Conservation (phyloP, 257 asterid species). For the Solanum ossicruentum region DNA sequence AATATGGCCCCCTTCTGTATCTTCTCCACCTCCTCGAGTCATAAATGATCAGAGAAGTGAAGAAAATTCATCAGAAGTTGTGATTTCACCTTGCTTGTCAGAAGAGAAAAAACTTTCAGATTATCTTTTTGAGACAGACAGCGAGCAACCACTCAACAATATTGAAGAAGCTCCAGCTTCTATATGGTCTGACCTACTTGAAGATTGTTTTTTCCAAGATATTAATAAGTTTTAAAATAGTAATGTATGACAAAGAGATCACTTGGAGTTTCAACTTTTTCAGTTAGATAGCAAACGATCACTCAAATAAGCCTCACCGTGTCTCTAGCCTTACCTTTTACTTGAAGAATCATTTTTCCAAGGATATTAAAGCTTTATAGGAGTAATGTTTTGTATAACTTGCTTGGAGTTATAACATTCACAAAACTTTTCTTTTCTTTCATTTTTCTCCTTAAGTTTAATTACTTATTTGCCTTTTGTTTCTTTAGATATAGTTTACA, state of each 20-base stretch:
- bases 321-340: neutral
- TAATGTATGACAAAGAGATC: neutral
- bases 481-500: neutral
- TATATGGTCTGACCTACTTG: neutral
- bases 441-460: neutral
- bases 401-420: neutral
- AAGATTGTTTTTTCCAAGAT: neutral
- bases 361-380: neutral
- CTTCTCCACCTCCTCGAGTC: conserved; percentile 2
- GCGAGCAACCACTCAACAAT: neutral
- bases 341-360: neutral
- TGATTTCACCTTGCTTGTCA: conserved; percentile 18
- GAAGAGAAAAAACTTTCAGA: neutral
- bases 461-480: neutral
- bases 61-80: conserved; percentile 6
- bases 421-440: neutral
- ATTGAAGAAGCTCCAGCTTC: neutral
- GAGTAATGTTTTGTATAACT: neutral
- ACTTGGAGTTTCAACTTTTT: neutral
- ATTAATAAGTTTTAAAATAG: neutral
- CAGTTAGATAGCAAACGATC: neutral
- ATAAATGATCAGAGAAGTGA: neutral
- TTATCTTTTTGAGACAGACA: neutral
- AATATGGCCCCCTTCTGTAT: conserved; percentile 6
- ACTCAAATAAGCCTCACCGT: neutral